Base-by-base conservation (phyloP, 805 yeast genomes). In the Saccharomyces mikatae region DNA sequence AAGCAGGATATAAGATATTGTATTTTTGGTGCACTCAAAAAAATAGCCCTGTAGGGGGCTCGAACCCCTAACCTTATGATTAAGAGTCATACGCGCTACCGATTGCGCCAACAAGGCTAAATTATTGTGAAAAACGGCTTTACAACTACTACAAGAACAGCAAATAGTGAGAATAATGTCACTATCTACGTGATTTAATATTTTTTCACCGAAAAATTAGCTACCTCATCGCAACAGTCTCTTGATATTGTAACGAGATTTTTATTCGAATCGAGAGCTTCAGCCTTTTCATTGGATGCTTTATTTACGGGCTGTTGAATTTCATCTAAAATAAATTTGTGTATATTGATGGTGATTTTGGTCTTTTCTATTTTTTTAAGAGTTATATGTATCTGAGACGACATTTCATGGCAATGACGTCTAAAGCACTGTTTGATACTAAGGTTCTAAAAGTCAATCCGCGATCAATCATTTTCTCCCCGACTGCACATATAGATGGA, bases 401-500 rank as follows among this genome's bases (percentile, higher is more conserved):
- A 6, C 17, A 36, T 36, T n/a, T 36, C 9, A 4, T 36, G 17
- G 9, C 44, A 36, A 36, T 36, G 44, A 36, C 22, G 17, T 36
- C 44, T 22, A 36, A 36, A 36, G 44, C 36, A 13, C 44, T 54
- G 6, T 66, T 65, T 31, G 57, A 69, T 14, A 80, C 84, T 0
- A 62, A 71, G 56, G 68, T 86, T 2, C 70, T 85, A 47, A 75
- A 76, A 53, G 90, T 84, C 1, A 79, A 82, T 51, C 80, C 82
- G 1, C 59, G 66, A 1, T 67, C 80, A 9, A 83, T 87, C 36
- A 55, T 55, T 0, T 87, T 86, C 62, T 47, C 70, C 4, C 54
- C 63, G 2, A 60, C 56, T 21, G 68, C 74, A 1, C 73, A 71
- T 17, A 63, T 71, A 1, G 71, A 68, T 47, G 77, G 76, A 1